Evolutionary conservation across 2,329 filamentous ascomycete species (phyloP), one percentile per base, ranked within the genome.

Genomic region (Diplocarpon mali): DNA sequence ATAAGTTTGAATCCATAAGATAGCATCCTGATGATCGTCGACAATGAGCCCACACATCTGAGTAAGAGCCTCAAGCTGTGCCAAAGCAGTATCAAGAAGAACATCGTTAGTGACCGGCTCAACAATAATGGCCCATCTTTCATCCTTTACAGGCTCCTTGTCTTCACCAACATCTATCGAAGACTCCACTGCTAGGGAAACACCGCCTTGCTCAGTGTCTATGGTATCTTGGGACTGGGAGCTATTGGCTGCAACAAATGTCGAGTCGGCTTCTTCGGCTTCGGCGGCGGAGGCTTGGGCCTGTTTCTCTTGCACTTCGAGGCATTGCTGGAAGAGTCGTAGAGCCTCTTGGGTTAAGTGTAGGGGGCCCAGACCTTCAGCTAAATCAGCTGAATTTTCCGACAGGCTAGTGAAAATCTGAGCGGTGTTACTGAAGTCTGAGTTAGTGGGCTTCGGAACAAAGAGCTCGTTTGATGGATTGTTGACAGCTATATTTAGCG

Each of bases 391-490:
- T 7, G 75, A 59, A 2, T 66, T 66, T 64, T 86, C 82, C 1
- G 77, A 79, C 31, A 85, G 66, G 50, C 73, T 77, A 0, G 76
- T 80, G 31, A 85, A 66, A 3, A 84, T 76, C 61, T 85, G 82
- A 1, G 75, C 78, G 5, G 77, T 80, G 58, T 86, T 87, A 67
- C 62, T 64, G 36, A 40, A 20, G 16, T 35, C 42, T 57, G 42
- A 51, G 46, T 38, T 12, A 24, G n/a, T 40, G 16, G 9, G 2
- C 29, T 45, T n/a, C 31, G 13, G 12, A 16, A 32, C 30, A 12
- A 17, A 20, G 12, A 30, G 24, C 14, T 30, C 11, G 29, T 14
- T 15, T 35, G 15, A n/a, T 12, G 13, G 34, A 7, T 17, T 10
- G 15, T 15, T 5, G n/a, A 14, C 15, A 17, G 34, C 15, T 11